These are phyloP conservation scores for Mortierella alpina DNA, from an alignment of 192 early-diverging fungal genomes.

Conservation along the genomic window DNA sequence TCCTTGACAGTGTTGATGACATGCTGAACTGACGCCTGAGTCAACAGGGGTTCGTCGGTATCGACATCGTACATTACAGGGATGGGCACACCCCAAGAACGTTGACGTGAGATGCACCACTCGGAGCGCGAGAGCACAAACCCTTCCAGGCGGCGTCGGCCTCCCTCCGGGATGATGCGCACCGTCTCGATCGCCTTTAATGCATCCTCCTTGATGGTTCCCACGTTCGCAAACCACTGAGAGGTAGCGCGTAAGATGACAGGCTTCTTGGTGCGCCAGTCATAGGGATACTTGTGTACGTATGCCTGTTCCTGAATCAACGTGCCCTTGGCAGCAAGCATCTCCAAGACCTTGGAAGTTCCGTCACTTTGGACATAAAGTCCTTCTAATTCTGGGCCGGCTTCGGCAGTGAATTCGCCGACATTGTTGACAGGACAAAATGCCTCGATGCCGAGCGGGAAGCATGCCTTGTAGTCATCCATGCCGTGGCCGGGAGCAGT, in stretches of 20 bases:
- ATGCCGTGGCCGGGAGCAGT: conserved; percentile 85
- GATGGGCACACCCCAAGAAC: conserved; percentile 86
- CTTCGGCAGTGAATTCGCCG: conserved; percentile 77
- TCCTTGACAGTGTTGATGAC: conserved; percentile 69
- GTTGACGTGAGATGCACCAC: conserved; percentile 88
- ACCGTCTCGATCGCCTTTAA: conserved; percentile 65
- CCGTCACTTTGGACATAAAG: conserved; percentile 71
- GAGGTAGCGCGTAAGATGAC: conserved; percentile 83
- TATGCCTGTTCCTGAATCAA: conserved; percentile 66
- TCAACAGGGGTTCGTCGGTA: conserved; percentile 73
- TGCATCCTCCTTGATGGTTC: conserved; percentile 69
- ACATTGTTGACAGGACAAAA: conserved; percentile 79
- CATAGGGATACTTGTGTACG: conserved; percentile 84
- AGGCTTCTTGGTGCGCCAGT: conserved; percentile 87
- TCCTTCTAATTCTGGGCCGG: conserved; percentile 68
- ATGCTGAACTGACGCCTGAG: conserved; percentile 70
- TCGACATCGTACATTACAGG: conserved; percentile 76
- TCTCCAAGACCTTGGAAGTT: conserved; percentile 64
- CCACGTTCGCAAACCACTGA: conserved; percentile 86
- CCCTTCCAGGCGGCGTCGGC: conserved; percentile 64
- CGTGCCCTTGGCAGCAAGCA: conserved; percentile 48
- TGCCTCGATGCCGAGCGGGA: conserved; percentile 62
- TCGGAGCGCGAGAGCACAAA: conserved; percentile 78
- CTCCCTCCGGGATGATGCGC: conserved; percentile 67
- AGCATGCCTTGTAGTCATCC: conserved; percentile 81